Percentiles rank a stretch among this genome's conserved stretches.
Evolutionary conservation across 2,329 filamentous ascomycete species (phyloP).

Genomic region (Pseudopyricularia cyperi): DNA sequence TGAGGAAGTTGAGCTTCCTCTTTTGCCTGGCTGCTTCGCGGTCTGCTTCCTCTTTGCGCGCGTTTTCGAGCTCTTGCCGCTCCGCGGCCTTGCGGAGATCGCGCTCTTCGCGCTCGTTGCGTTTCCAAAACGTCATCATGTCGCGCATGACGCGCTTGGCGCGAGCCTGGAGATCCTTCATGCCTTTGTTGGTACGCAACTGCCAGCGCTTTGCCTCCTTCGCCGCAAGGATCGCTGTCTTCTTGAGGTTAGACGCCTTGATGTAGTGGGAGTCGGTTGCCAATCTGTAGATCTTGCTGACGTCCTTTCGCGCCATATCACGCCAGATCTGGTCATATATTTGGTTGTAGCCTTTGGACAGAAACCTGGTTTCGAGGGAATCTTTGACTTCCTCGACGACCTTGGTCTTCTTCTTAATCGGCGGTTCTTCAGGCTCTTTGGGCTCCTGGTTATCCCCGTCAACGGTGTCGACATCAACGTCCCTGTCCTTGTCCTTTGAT

Average conservation of each 20-base stretch:
- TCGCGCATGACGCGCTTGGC: constrained; percentile 98
- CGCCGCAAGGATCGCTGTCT: constrained; percentile 90
- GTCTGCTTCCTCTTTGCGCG: constrained; percentile 91
- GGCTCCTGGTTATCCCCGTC: constrained; percentile 17
- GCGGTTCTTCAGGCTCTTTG: constrained; percentile 32
- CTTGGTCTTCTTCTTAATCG: constrained; percentile 15
- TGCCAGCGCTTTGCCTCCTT: constrained; percentile 98
- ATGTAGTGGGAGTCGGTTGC: constrained; percentile 75
- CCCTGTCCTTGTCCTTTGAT: constrained; percentile 22
- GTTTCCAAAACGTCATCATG: constrained; percentile 99
- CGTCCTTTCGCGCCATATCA: constrained; percentile 84
- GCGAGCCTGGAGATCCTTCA: constrained; percentile 90
- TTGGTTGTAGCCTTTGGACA: constrained; percentile 88
- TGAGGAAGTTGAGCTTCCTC: constrained; percentile 97
- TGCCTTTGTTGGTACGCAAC: constrained; percentile 93
- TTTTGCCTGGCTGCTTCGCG: constrained; percentile 95
- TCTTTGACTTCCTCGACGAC: constrained; percentile 36
- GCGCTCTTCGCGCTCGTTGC: constrained; percentile 93
- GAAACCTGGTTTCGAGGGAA: constrained; percentile 50
- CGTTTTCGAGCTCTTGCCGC: constrained; percentile 90
- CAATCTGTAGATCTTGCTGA: constrained; percentile 82
- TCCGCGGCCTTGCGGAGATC: constrained; percentile 90
- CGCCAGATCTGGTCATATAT: constrained; percentile 97
- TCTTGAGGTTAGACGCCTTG: constrained; percentile 90
- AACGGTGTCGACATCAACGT: constrained; percentile 6